These are phyloP conservation scores for Leccinellum rugosiceps DNA, from an alignment of 768 basidiomycete species.

Conservation along the genomic window DNA sequence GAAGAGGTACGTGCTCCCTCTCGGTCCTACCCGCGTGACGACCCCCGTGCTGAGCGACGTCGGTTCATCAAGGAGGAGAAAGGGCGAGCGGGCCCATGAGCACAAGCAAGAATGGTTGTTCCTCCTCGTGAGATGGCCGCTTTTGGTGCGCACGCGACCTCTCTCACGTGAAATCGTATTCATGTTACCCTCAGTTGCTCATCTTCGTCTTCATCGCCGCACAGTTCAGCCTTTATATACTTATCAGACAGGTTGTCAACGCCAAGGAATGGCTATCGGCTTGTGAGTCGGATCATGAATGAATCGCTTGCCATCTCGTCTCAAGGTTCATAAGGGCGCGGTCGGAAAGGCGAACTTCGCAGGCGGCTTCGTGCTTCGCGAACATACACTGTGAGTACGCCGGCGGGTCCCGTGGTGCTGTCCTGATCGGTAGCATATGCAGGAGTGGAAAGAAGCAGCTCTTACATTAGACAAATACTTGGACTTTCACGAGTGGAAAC, in stretches of 20 bases:
- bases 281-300: slow-evolving; percentile 48
- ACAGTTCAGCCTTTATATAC: slow-evolving; percentile 84
- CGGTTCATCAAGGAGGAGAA: slow-evolving; percentile 34
- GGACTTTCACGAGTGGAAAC: slow-evolving; percentile 89
- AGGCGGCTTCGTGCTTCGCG: slow-evolving; percentile 69
- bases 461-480: slow-evolving; percentile 75
- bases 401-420: neutral
- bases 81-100: slow-evolving; percentile 30
- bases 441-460: slow-evolving; percentile 91
- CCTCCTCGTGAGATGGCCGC: slow-evolving; percentile 80
- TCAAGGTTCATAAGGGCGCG: slow-evolving; percentile 61
- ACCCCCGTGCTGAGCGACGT: neutral
- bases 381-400: slow-evolving; percentile 61
- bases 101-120: slow-evolving; percentile 72
- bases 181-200: slow-evolving; percentile 51
- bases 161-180: neutral
- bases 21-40: neutral
- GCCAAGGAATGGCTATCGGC: slow-evolving; percentile 90
- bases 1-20: slow-evolving; percentile 47
- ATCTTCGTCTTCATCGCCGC: slow-evolving; percentile 80
- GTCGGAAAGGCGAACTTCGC: slow-evolving; percentile 75
- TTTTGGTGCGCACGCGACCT: slow-evolving; percentile 54
- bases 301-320: neutral
- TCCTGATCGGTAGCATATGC: neutral
- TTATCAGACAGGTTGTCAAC: slow-evolving; percentile 91